Conservation (phyloP, 2,329 filamentous ascomycete genomes). For the Emergomyces africanus region DNA sequence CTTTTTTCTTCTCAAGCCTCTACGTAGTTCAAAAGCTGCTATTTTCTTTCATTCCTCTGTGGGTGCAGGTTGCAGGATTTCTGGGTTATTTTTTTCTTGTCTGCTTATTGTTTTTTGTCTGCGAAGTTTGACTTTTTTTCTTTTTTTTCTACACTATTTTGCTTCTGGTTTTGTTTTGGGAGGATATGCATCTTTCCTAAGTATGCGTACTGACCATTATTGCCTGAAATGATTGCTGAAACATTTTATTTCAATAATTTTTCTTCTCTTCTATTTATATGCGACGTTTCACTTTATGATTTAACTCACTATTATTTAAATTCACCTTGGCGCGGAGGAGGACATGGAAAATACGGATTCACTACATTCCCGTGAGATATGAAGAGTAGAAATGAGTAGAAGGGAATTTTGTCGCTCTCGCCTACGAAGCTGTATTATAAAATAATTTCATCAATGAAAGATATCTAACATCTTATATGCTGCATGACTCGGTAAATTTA, state of each 20-base stretch:
- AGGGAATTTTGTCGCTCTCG: not conserved
- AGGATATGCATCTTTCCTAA: slow-evolving; percentile 3
- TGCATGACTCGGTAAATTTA: not conserved
- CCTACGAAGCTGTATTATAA: not conserved
- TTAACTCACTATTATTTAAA: not conserved
- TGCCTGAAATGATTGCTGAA: not conserved
- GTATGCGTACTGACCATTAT: slow-evolving; percentile 5
- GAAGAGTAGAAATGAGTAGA: not conserved
- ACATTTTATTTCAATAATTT: not conserved
- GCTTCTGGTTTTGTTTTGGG: not conserved
- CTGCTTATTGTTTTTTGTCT: not conserved
- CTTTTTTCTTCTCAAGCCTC: not conserved
- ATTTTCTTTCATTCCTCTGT: not conserved
- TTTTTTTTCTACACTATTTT: not conserved
- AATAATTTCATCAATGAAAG: not conserved
- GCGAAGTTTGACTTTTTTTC: not conserved
- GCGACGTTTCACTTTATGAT: not conserved
- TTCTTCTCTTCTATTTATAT: not conserved
- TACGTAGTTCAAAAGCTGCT: not conserved
- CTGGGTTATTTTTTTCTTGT: not conserved
- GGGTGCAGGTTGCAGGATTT: not conserved
- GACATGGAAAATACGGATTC: not conserved
- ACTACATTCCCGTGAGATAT: not conserved
- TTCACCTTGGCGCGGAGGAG: not conserved
- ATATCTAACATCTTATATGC: not conserved